Evolutionary conservation across 2,329 filamentous ascomycete species (phyloP), one percentile per base, ranked within the genome.

Genomic region (Claviceps arundinis): DNA sequence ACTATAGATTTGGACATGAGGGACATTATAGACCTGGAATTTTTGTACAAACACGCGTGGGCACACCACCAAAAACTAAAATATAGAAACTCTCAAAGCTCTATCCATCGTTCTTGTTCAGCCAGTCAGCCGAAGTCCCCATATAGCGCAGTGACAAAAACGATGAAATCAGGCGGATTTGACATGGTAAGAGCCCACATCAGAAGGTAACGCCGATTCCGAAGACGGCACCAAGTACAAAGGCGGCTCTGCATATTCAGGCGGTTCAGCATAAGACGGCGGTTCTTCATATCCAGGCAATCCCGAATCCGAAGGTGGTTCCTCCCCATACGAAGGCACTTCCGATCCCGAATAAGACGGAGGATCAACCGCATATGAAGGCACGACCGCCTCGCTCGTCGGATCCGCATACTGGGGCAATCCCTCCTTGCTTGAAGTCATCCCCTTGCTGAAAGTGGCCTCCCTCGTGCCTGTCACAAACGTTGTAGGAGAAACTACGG

Each of bases 1-100:
- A 52, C 50, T 52, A 53, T 50, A 50, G 53, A 56, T 37, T 37
- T 22, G 26, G 1, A 34, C 14, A 44, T 41, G 49, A 37, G 11
- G 37, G 17, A 41, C 6, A 47, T 47, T n/a, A 50, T 47, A 37
- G 47, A 52, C 41, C 41, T 30, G 42, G 50, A 37, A 38, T 7
- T 41, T 16, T 30, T 11, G 2, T 45, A 48, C 19, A 24, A 13
- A 48, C 14, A 38, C 8, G 8, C 19, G 40, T n/a, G 4, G 6
- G 9, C 46, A 37, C 2, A 22, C 9, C 30, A 16, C 7, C 5
- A 17, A 17, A 46, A 14, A 34, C 8, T 8, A 34, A 2, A 8
- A 8, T 2, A 5, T 11, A 1, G 4, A 4, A n/a, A 2, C 14
- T 5, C 45, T 22, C 13, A 34, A n/a, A 22, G 26, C 9, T n/a